Evolutionary conservation across 179 eudicot species (phyloP), one percentile per base, ranked within the genome.

Genomic region (Carnegiea gigantea): DNA sequence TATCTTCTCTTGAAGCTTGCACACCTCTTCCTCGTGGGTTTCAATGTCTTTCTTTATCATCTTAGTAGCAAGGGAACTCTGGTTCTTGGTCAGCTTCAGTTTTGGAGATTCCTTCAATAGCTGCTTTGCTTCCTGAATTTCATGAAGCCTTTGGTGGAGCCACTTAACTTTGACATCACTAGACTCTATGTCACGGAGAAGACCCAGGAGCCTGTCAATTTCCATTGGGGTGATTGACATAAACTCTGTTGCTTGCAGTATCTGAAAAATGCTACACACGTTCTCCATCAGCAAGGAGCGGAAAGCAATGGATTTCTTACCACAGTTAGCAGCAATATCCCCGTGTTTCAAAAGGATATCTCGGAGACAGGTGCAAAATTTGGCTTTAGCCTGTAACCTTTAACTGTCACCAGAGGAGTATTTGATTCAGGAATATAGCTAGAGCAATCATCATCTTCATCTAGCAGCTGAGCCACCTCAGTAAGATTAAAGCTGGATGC

Each of bases 221-320:
- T 82, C 84, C 21, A 48, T n/a, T 9, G 73, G 30, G 36, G 64
- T 78, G 40, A 82, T 73, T 54, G 24, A 26, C 53, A 46, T 77
- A 82, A 82, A 82, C 44, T 82, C 81, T 46, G 33, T 75, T 71
- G 62, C 40, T 73, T 48, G 65, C 28, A 78, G 65, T n/a, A 57
- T 82, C 26, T 48, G 60, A 75, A 82, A 54, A 17, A 82, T 48
- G 26, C 44, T 20, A 46, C 81, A 82, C 17, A 82, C 81, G 60
- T 48, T 82, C 81, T 82, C 81, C 44, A 82, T 46, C 54, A 82
- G 24, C 65, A 60, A 65, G 26, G 84, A 78, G 9, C 84, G 75
- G 21, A 59, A 65, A 33, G 21, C 60, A 73, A n/a, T 15, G 5
- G 84, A 82, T 44, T 82, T 82, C 44, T 71, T 78, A 40, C n/a